Evolutionary conservation across 768 basidiomycete species (phyloP), one percentile per base, ranked within the genome.

Genomic region (Coprinellus aureogranulatus): DNA sequence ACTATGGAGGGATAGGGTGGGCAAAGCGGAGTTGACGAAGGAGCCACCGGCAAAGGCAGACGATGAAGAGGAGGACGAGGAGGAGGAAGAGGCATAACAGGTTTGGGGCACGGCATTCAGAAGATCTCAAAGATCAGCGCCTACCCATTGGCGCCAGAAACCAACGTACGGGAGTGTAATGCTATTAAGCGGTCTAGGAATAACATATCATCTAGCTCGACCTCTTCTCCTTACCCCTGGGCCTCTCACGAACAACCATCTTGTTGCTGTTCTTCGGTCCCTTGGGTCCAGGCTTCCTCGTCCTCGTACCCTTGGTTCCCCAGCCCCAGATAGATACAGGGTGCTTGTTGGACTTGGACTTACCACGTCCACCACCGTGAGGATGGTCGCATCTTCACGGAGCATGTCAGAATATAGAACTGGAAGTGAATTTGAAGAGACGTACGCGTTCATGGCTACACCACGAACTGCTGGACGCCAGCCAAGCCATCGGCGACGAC

Each of bases 341-440:
- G 69, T 94, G 88, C 68, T 92, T 96, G 83, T 95, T 87, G 57
- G 92, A 92, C 81, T 99, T 98, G 59, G 90, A 92, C 73, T 96
- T 98, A 64, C 96, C 96, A 75, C 96, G 89, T 72, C 96, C 96
- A 78, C 96, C 95, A 73, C 95, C 95, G 69, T 97, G 94, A 59
- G 96, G 94, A 73, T 95, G 93, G 72, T 94, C 93, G 54, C 81
- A 82, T 47, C 92, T 94, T 55, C 9, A 45, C 25, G n/a, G 20
- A 39, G 31, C 48, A 53, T 26, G 39, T 51, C 27, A 45, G 48
- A 54, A 26, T 60, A 31, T 14, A 27, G 54, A 45, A 48, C 42
- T 30, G 11, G 34, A 55, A n/a, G 49, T 22, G 49, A 18, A 51
- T 27, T 49, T 57, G 48, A 55, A 55, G 42, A 5, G 50, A 79